Evolutionary conservation across 176 grass and related monocot genomes (phyloP).

Genomic region (Oryza rufipogon): DNA sequence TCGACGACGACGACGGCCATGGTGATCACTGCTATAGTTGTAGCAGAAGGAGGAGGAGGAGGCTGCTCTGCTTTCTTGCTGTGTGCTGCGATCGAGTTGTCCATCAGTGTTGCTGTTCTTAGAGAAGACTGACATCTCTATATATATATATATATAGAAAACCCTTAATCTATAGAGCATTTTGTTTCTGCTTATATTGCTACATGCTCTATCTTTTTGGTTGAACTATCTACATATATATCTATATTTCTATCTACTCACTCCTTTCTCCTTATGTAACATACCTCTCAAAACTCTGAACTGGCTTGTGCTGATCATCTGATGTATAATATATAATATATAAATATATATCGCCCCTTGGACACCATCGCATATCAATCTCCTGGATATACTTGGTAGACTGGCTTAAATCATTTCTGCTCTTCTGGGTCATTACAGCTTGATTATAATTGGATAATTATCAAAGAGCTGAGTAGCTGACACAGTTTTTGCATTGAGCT

Average conservation of each 20-base stretch:
- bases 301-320: conserved; percentile 34
- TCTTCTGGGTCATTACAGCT: background rate
- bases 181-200: conserved; percentile 25
- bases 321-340: conserved; percentile 12
- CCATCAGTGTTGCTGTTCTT: conserved; percentile 13
- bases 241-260: conserved; percentile 39
- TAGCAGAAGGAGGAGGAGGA: conserved; percentile 12
- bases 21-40: background rate
- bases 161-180: conserved; percentile 57
- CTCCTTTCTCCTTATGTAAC: conserved; percentile 37
- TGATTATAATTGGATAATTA: background rate
- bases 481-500: background rate
- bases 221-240: background rate
- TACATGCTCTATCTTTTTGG: conserved; percentile 2
- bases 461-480: background rate
- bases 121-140: conserved; percentile 56
- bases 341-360: conserved; percentile 28
- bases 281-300: conserved; percentile 33
- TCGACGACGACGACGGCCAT: background rate
- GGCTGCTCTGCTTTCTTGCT: conserved; percentile 14
- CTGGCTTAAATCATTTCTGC: background rate
- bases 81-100: conserved; percentile 14
- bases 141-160: conserved; percentile 24
- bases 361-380: background rate
- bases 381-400: background rate